phyloP scores from a whole-genome alignment of 306 rosid species.

The Acmispon strigosus region DNA sequence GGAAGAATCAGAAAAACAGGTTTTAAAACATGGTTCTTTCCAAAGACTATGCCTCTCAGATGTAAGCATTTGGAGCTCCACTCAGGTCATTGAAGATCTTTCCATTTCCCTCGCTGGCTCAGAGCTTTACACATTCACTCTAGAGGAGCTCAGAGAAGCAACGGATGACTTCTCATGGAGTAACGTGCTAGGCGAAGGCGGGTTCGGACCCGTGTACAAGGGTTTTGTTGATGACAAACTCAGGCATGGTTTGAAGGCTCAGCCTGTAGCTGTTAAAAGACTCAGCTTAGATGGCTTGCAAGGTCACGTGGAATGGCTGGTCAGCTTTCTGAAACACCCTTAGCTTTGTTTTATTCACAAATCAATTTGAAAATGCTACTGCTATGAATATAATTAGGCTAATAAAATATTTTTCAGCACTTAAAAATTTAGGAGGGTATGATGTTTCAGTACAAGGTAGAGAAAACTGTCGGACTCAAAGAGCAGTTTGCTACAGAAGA shows the following conservation, averaged over 20 bases:
- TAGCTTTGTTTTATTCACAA: background rate
- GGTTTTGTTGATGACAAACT: slow-evolving; percentile 67
- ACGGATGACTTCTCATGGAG: slow-evolving; percentile 60
- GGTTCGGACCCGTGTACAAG: slow-evolving; percentile 83
- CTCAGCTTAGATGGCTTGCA: slow-evolving; percentile 73
- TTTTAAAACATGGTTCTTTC: slow-evolving; percentile 32
- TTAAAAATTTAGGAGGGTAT: too few species aligned
- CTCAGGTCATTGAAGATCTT: slow-evolving; percentile 45
- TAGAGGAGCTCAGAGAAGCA: slow-evolving; percentile 56
- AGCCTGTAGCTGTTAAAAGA: slow-evolving; percentile 72
- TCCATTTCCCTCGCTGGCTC: slow-evolving; percentile 62
- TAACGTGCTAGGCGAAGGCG: slow-evolving; percentile 79
- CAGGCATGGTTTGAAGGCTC: slow-evolving; percentile 59
- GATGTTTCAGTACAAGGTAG: too few species aligned
- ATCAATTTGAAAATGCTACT: background rate
- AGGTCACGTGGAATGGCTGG: slow-evolving; percentile 95
- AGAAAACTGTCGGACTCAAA: too few species aligned
- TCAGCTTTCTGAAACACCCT: slow-evolving; percentile 19
- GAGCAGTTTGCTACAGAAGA: too few species aligned
- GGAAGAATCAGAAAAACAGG: slow-evolving; percentile 26
- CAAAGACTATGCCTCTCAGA: slow-evolving; percentile 63
- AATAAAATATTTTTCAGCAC: background rate
- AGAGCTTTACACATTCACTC: slow-evolving; percentile 53
- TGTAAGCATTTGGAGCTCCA: slow-evolving; percentile 47
- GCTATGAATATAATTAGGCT: background rate